Base-by-base conservation (phyloP, 805 yeast genomes). In the Ogataea haglerorum region DNA sequence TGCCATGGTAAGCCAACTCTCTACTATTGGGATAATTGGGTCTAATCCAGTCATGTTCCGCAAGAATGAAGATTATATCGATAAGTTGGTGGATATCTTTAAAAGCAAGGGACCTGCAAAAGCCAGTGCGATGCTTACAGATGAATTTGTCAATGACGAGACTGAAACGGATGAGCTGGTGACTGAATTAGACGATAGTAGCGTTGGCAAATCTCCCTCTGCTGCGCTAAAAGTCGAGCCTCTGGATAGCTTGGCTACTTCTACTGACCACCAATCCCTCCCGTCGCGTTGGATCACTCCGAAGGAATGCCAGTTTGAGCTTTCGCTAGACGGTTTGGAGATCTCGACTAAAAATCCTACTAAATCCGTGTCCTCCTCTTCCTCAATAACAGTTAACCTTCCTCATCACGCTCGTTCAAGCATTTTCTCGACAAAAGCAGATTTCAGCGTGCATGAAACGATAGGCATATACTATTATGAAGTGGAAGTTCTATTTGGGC, bases 401-500 rank as follows among this genome's bases (percentile, higher is more conserved):
- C 37, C 48, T 2, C 43, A 36, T 18, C 24, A 46, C 9, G 31
- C 47, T 3, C 45, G 51, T 21, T 41, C 38, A 8, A 45, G 30
- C 29, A 43, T 44, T 10, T 55, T 45, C 25, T 46, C 57, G 5
- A 55, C 68, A 8, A 63, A 61, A 39, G 49, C 72, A 1, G 55
- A 69, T 42, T 46, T 57, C 25, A 47, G 62, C 5, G 64, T 76
- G 6, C 67, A 72, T 1, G 46, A 58, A 3, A 55, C 58, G 15
- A 55, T 70, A 42, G 77, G 80, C 2, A 53, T 76, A 3, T 77
- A 69, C 53, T 77, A 77, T 51, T 77, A 52, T 49, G 83, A 77
- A 51, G 60, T 75, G n/a, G 61, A 63, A 30, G 51, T 78, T 5
- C 34, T 52, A 2, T 51, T 64, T 5, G 67, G 65, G 3, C 56